Evolutionary conservation across 140 eudicot species (phyloP).

Genomic region (Cichorium intybus): DNA sequence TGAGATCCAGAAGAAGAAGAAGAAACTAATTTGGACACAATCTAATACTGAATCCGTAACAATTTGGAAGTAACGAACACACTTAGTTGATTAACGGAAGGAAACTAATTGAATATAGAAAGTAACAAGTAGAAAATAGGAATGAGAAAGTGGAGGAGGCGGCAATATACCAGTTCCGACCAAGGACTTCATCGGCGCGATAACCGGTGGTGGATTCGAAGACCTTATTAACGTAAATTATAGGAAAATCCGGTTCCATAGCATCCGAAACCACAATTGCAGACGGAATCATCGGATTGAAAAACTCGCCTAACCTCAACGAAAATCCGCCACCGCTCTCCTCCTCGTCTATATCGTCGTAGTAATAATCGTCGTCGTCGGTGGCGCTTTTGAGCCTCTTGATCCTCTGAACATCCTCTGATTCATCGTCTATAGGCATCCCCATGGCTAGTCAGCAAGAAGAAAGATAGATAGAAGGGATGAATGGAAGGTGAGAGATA

Average conservation of each 20-base stretch:
- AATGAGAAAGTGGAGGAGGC: not conserved
- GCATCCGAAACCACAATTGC: slow-evolving; percentile 91
- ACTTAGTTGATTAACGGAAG: not conserved
- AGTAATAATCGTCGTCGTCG: slow-evolving; percentile 23
- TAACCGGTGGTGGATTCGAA: slow-evolving; percentile 81
- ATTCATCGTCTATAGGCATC: slow-evolving; percentile 28
- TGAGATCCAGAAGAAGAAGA: slow-evolving; percentile 11
- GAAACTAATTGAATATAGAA: not conserved
- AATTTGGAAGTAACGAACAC: not conserved
- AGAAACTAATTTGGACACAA: not conserved
- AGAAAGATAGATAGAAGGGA: not conserved
- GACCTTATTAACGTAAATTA: slow-evolving; percentile 82
- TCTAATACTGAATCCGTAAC: not conserved
- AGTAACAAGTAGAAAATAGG: not conserved
- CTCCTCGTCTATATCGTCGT: slow-evolving; percentile 26
- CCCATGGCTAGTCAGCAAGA: slow-evolving; percentile 24
- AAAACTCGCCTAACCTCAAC: slow-evolving; percentile 33
- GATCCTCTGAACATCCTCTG: slow-evolving; percentile 11
- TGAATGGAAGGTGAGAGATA: slow-evolving; percentile 17
- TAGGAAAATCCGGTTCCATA: slow-evolving; percentile 73
- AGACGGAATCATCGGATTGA: slow-evolving; percentile 52
- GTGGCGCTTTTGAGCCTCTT: slow-evolving; percentile 46
- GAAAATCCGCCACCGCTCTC: slow-evolving; percentile 26
- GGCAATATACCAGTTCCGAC: slow-evolving; percentile 72
- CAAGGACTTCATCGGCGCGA: slow-evolving; percentile 90